Evolutionary conservation across 768 basidiomycete genomes (phyloP).

Genomic region (Plicaturopsis crispa): DNA sequence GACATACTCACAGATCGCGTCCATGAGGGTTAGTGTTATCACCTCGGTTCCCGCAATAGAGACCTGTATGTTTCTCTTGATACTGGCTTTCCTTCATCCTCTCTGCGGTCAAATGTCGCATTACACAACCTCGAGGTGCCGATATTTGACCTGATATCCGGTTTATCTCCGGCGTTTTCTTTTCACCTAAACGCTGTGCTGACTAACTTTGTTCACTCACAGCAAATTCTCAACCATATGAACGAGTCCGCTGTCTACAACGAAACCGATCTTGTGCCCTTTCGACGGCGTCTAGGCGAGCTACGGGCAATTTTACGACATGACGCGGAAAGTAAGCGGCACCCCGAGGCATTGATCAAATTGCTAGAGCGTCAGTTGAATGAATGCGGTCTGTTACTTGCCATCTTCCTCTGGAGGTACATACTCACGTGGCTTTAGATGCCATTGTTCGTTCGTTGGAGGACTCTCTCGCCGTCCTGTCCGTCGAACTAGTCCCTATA

Average conservation of each 20-base stretch:
- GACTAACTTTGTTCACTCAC: slow-evolving; percentile 11
- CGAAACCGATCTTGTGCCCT: slow-evolving; percentile 83
- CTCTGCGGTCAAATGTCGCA: no score
- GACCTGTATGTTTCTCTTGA: no score
- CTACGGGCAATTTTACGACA: slow-evolving; percentile 81
- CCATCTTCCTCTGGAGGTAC: no score
- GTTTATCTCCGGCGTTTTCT: no score
- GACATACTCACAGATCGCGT: slow-evolving; percentile 92
- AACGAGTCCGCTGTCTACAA: slow-evolving; percentile 95
- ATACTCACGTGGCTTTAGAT: no score
- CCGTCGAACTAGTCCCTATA: slow-evolving; percentile 83
- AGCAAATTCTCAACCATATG: slow-evolving; percentile 95
- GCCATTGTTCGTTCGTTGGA: slow-evolving; percentile 70
- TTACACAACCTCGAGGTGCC: no score
- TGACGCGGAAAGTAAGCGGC: slow-evolving; percentile 74
- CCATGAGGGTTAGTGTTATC: slow-evolving; percentile 76
- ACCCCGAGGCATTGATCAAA: slow-evolving; percentile 81
- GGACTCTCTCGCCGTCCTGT: slow-evolving; percentile 80
- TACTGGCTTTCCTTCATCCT: no score
- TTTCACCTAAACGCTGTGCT: neutral
- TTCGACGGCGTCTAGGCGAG: slow-evolving; percentile 72
- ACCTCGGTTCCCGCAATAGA: slow-evolving; percentile 1
- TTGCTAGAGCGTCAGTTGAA: slow-evolving; percentile 87
- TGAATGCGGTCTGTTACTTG: slow-evolving; percentile 79
- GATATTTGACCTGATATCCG: no score